Conservation (phyloP, 139 green algal species). For the Haematococcus lacustris region DNA sequence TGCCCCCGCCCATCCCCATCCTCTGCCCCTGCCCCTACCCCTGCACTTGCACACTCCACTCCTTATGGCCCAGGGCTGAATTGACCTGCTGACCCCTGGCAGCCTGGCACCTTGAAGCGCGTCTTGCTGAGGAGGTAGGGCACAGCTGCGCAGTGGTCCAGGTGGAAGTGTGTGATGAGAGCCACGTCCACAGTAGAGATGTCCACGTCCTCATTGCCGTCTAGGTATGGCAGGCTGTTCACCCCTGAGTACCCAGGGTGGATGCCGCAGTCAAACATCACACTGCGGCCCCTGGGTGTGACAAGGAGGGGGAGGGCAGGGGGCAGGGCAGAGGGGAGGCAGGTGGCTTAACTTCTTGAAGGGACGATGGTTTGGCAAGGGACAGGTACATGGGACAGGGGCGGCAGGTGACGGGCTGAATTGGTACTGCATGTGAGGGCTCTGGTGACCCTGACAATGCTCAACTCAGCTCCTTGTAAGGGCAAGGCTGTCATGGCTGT, state of each 20-base stretch:
- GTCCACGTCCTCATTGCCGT: slow-evolving; percentile 40
- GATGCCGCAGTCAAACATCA: slow-evolving; percentile 96
- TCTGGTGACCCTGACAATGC: neutral
- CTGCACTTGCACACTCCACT: neutral
- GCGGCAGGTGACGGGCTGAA: neutral
- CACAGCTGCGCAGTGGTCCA: slow-evolving; percentile 94
- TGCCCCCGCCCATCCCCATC: too few species aligned
- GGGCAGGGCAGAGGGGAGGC: neutral
- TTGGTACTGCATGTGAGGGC: neutral
- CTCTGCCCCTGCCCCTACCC: neutral
- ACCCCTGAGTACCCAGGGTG: slow-evolving; percentile 84
- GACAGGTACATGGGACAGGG: neutral
- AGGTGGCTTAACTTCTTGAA: too few species aligned
- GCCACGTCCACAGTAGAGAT: slow-evolving; percentile 57
- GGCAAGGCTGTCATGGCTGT: too few species aligned
- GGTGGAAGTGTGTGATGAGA: slow-evolving; percentile 97
- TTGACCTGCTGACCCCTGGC: too few species aligned
- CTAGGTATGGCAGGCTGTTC: slow-evolving; percentile 84
- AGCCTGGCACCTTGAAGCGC: slow-evolving; percentile 64
- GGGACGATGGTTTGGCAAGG: neutral
- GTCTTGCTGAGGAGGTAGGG: slow-evolving; percentile 86
- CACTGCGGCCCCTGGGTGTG: slow-evolving; percentile 55
- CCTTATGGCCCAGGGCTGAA: too few species aligned
- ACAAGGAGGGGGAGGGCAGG: neutral
- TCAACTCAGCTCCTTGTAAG: neutral